A percentile compares a stretch with the other conserved stretches of the same genome.
phyloP scores from a whole-genome alignment of 305 asterid species.

The Ajuga reptans region DNA sequence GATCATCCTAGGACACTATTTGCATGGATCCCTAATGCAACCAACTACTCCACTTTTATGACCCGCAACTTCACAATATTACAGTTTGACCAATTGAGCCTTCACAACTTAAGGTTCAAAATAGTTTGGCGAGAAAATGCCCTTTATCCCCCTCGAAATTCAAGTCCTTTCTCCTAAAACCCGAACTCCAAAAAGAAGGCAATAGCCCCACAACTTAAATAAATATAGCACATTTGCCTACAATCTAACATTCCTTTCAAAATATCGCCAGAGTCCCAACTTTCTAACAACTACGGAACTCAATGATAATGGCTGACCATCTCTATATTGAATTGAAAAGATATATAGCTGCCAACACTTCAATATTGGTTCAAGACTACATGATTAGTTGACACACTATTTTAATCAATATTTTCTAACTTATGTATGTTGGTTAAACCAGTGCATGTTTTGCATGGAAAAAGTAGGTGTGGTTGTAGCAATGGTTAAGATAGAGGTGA shows the following conservation, averaged over 20 bases:
- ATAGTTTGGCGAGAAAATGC: too few species aligned
- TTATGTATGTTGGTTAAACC: neutral
- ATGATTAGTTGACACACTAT: neutral
- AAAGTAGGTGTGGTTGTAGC: neutral
- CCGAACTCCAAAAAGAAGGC: too few species aligned
- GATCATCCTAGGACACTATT: too few species aligned
- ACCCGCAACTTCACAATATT: too few species aligned
- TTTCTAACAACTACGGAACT: neutral
- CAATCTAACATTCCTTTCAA: too few species aligned
- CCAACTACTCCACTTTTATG: neutral
- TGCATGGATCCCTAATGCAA: neutral
- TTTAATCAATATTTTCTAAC: neutral
- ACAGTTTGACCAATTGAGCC: too few species aligned
- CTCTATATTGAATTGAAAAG: neutral
- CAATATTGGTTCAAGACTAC: neutral
- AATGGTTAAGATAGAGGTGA: slow-evolving; percentile 21
- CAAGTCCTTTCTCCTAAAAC: too few species aligned
- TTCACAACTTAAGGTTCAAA: too few species aligned
- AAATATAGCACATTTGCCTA: too few species aligned
- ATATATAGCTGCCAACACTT: neutral
- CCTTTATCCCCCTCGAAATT: too few species aligned
- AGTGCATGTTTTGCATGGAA: neutral
- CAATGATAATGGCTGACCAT: neutral
- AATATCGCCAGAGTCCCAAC: too few species aligned
- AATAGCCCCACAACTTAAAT: too few species aligned